Percentiles rank a stretch among this genome's conserved stretches.
These are phyloP conservation scores for Coniella lustricola DNA, from an alignment of 2,329 filamentous ascomycete genomes.

Conservation along the genomic window DNA sequence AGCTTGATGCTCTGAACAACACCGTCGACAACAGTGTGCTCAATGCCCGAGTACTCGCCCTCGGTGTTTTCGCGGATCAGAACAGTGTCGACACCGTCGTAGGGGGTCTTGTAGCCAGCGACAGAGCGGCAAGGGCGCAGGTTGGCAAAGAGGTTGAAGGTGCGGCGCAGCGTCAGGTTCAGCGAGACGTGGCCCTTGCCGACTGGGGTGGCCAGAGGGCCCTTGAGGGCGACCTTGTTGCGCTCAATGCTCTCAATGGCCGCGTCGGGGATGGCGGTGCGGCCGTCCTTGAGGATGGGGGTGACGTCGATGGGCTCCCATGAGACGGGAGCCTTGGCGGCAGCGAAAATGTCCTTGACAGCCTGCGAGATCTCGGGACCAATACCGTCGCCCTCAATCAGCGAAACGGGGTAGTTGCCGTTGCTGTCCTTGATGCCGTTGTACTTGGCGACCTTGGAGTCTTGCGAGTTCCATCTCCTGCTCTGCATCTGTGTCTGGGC, in stretches of 20 bases:
- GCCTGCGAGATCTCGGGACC: conserved; percentile 96
- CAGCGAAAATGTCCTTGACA: conserved; percentile 97
- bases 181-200: conserved; percentile 99
- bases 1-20: conserved; percentile 99
- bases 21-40: conserved; percentile 46
- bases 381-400: conserved; percentile 99
- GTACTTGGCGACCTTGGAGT: conserved; percentile 83
- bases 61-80: conserved; percentile 81
- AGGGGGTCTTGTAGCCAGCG: conserved; percentile 95
- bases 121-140: conserved; percentile 96
- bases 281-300: conserved; percentile 86
- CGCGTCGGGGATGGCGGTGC: conserved; percentile 86
- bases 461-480: conserved; percentile 57
- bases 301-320: conserved; percentile 98
- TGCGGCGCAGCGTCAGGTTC: conserved; percentile 95
- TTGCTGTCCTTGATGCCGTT: conserved; percentile 82
- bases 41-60: conserved; percentile 23
- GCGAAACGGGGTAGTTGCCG: conserved; percentile 92
- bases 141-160: conserved; percentile 99
- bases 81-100: conserved; percentile 94
- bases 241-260: conserved; percentile 89
- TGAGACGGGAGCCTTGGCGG: conserved; percentile 85
- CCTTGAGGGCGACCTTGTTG: conserved; percentile 98
- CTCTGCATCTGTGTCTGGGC: conserved; percentile 34
- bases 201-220: conserved; percentile 91